phyloP scores from a whole-genome alignment of 805 yeast species.

The Yamadazyma scolyti region DNA sequence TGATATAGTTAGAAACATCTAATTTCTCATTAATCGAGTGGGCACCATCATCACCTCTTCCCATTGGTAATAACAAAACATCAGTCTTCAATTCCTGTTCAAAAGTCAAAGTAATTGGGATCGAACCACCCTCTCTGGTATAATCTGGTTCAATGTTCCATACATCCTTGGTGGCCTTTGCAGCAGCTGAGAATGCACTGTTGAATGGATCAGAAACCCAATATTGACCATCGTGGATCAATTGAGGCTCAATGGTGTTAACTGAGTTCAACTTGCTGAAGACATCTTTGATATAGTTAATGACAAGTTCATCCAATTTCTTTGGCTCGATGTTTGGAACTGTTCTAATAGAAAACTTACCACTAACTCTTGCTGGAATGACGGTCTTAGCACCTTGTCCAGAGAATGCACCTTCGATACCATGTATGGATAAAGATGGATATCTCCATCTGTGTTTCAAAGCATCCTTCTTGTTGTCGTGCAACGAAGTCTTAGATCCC shows the following conservation, averaged over 20 bases:
- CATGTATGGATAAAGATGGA: slow-evolving; percentile 94
- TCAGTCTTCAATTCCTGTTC: slow-evolving; percentile 82
- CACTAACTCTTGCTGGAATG: slow-evolving; percentile 89
- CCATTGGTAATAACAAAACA: slow-evolving; percentile 92
- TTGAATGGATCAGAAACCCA: slow-evolving; percentile 96
- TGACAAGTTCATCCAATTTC: slow-evolving; percentile 74
- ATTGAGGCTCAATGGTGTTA: slow-evolving; percentile 66
- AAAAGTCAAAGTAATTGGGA: slow-evolving; percentile 93
- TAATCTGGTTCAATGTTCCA: slow-evolving; percentile 95
- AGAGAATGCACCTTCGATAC: slow-evolving; percentile 95
- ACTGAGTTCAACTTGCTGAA: slow-evolving; percentile 72
- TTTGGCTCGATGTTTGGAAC: slow-evolving; percentile 88
- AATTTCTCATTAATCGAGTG: slow-evolving; percentile 96
- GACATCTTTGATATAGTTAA: slow-evolving; percentile 60
- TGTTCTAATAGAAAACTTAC: slow-evolving; percentile 95
- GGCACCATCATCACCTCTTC: slow-evolving; percentile 99
- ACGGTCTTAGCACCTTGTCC: slow-evolving; percentile 97
- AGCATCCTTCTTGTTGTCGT: slow-evolving; percentile 74
- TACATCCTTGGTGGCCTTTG: slow-evolving; percentile 88
- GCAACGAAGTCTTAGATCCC: slow-evolving; percentile 81
- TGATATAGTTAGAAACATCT: slow-evolving; percentile 82
- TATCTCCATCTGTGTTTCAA: slow-evolving; percentile 98
- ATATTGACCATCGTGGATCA: slow-evolving; percentile 92
- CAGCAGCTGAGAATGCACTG: slow-evolving; percentile 89
- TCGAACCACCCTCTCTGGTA: slow-evolving; percentile 99